Conservation (phyloP, 371 early-diverging fungal species). For the Mucor ambiguus region DNA sequence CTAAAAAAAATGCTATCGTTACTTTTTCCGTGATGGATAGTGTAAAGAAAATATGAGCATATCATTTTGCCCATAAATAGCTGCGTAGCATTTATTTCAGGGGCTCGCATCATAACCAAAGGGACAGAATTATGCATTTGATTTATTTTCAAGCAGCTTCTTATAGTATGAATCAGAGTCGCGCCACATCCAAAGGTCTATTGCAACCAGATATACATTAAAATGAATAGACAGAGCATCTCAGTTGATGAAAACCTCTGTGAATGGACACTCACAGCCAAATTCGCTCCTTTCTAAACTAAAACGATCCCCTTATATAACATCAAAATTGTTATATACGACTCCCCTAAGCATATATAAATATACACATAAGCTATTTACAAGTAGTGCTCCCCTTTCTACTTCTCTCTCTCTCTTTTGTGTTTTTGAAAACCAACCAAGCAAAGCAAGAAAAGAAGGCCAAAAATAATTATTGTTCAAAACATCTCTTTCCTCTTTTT, state of each 20-base stretch:
- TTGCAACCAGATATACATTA: background rate
- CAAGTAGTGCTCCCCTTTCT: background rate
- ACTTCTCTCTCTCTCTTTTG: background rate
- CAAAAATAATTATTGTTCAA: background rate
- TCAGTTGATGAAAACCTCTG: background rate
- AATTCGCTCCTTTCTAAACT: background rate
- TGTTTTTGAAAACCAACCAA: conserved; percentile 5
- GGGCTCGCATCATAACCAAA: background rate
- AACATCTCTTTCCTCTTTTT: background rate
- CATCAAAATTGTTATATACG: conserved; percentile 3
- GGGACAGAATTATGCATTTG: background rate
- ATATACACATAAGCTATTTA: background rate
- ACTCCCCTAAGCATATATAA: conserved; percentile 1
- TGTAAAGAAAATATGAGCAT: background rate
- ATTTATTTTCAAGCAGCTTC: background rate
- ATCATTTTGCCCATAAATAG: background rate
- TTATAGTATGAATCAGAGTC: background rate
- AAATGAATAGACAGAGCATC: background rate
- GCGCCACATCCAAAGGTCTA: background rate
- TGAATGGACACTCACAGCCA: background rate
- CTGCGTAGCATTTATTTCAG: background rate
- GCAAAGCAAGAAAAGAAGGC: background rate
- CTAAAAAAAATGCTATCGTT: background rate
- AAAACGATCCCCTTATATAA: conserved; percentile 1
- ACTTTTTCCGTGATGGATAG: background rate